Evolutionary conservation across 768 basidiomycete genomes (phyloP).

Genomic region (Termitomyces bulborhizus): DNA sequence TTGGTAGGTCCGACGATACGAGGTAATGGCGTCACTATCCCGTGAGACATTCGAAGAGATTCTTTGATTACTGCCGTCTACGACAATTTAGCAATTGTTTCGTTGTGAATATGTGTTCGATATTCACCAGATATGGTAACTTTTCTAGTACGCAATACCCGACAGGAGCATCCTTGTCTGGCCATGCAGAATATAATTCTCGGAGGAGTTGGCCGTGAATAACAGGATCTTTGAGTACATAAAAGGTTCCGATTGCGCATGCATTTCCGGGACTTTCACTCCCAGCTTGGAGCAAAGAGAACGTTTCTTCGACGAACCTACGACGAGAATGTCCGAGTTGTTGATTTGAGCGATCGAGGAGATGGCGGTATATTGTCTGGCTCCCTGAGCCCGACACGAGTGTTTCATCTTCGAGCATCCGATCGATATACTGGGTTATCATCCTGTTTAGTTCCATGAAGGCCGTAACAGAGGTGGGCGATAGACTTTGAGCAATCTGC

Average conservation of each 20-base stretch:
- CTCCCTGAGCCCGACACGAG: conserved; percentile 8
- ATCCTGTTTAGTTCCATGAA: conserved; percentile 8
- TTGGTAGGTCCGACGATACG: conserved; percentile 33
- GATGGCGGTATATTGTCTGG: conserved; percentile 17
- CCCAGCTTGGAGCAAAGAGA: conserved; percentile 31
- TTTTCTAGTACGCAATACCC: conserved; percentile 27
- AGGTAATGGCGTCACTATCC: conserved; percentile 34
- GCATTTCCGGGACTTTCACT: conserved; percentile 33
- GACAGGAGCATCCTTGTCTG: conserved; percentile 21
- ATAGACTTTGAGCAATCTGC: conserved; percentile 6
- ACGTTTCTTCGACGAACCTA: conserved; percentile 25
- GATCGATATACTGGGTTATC: conserved; percentile 12
- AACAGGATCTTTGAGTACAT: conserved; percentile 25
- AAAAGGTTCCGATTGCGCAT: conserved; percentile 30
- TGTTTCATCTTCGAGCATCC: conserved; percentile 8
- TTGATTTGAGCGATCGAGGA: conserved; percentile 12
- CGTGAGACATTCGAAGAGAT: conserved; percentile 36
- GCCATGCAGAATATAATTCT: conserved; percentile 31
- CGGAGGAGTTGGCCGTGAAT: conserved; percentile 20
- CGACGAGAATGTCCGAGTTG: conserved; percentile 6
- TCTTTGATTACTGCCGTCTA: conserved; percentile 46
- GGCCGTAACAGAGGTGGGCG: conserved; percentile 4
- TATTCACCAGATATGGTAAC: conserved; percentile 36
- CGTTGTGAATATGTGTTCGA: background rate
- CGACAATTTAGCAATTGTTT: background rate